A percentile compares a stretch with the other conserved stretches of the same genome.
Conservation (phyloP, 139 green algal genomes). For the Dunaliella primolecta region DNA sequence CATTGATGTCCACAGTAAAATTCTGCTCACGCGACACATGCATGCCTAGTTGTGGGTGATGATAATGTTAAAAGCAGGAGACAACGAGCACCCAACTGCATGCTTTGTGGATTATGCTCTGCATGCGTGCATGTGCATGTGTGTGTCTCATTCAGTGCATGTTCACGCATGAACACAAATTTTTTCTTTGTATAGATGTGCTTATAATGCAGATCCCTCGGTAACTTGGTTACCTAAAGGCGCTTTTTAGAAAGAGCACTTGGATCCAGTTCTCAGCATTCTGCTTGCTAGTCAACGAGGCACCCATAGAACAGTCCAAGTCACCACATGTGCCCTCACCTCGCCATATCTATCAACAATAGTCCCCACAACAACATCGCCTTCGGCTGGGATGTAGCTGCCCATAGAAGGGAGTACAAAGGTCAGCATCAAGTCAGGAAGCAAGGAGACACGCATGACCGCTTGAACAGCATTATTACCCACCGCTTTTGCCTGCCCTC, state of each 20-base stretch:
- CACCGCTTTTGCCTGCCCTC: conserved; percentile 69
- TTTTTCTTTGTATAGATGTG: background rate
- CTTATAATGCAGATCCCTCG: background rate
- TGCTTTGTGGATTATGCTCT: background rate
- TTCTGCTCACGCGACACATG: conserved; percentile 47
- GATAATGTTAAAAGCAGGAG: background rate
- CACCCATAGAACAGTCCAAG: background rate
- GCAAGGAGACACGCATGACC: background rate
- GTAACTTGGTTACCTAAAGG: background rate
- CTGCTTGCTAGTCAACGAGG: background rate
- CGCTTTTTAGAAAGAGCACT: too few species aligned
- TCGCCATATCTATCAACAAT: conserved; percentile 67
- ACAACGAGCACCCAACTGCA: background rate
- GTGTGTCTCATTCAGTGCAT: background rate
- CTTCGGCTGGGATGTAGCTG: conserved; percentile 76
- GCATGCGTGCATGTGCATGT: background rate
- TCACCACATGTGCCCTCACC: conserved; percentile 23
- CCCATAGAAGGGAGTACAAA: background rate
- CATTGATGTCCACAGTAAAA: conserved; percentile 77
- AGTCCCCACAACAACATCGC: conserved; percentile 72
- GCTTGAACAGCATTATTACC: too few species aligned
- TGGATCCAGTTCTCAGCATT: background rate
- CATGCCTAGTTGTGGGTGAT: too few species aligned
- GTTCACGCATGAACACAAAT: background rate
- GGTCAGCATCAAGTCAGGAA: background rate